These are phyloP conservation scores for Ophiostoma angusticollis DNA, from an alignment of 2,329 filamentous ascomycete species.

Conservation along the genomic window DNA sequence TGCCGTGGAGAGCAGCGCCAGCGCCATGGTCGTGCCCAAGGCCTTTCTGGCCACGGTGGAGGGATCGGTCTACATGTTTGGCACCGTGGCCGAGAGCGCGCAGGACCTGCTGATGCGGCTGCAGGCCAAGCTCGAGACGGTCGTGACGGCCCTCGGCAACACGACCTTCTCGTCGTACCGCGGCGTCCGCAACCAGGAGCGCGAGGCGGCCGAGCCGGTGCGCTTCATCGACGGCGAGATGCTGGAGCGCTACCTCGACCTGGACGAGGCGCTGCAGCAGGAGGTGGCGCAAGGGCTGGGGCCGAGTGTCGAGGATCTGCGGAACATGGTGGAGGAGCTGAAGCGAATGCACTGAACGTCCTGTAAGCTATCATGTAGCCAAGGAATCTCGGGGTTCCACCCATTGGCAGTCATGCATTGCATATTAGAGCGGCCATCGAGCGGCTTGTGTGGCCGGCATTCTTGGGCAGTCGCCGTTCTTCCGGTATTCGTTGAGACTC, in stretches of 20 bases:
- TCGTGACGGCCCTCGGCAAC: slow-evolving; percentile 56
- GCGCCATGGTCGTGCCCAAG: slow-evolving; percentile 59
- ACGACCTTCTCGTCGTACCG: slow-evolving; percentile 69
- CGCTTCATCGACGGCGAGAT: slow-evolving; percentile 89
- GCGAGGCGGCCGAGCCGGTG: slow-evolving; percentile 61
- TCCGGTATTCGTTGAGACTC: too few species aligned
- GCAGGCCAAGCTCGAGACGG: slow-evolving; percentile 55
- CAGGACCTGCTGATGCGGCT: slow-evolving; percentile 74
- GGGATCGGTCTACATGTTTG: slow-evolving; percentile 83
- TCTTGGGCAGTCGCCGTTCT: too few species aligned
- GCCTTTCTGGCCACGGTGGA: slow-evolving; percentile 89
- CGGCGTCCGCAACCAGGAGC: slow-evolving; percentile 63
- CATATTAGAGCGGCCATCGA: too few species aligned
- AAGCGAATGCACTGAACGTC: slow-evolving; percentile 43
- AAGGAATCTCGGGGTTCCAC: too few species aligned
- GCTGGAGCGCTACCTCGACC: slow-evolving; percentile 70
- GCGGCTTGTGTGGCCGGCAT: too few species aligned
- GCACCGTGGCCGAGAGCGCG: slow-evolving; percentile 56
- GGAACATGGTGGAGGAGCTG: slow-evolving; percentile 48
- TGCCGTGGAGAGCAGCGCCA: slow-evolving; percentile 49
- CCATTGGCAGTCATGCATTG: neutral
- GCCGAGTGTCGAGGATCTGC: slow-evolving; percentile 49
- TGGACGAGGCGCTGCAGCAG: slow-evolving; percentile 45
- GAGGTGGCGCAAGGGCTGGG: slow-evolving; percentile 42
- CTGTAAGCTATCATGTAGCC: too few species aligned